Evolutionary conservation across 371 early-diverging fungal genomes (phyloP).

Genomic region (Mucor sp.): DNA sequence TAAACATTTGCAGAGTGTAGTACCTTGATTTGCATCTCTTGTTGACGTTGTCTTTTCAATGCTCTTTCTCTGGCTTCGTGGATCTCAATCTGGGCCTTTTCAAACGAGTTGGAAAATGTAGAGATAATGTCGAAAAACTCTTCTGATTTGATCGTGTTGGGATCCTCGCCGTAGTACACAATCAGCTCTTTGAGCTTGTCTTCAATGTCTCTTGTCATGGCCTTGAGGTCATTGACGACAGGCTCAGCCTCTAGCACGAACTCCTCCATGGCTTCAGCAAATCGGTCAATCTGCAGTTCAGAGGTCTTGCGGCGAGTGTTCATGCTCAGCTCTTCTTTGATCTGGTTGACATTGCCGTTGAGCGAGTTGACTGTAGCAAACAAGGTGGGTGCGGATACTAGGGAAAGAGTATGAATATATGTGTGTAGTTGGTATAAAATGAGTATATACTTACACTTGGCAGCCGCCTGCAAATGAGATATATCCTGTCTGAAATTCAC

Average conservation of each 20-base stretch:
- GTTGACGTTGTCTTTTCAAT: constrained; percentile 22
- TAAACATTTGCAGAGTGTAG: neutral
- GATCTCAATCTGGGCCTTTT: constrained; percentile 29
- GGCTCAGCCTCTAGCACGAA: constrained; percentile 48
- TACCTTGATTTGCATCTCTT: constrained; percentile 21
- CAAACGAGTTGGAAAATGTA: constrained; percentile 44
- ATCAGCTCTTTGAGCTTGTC: constrained; percentile 64
- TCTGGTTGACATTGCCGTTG: constrained; percentile 53
- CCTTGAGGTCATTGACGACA: constrained; percentile 34
- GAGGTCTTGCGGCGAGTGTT: constrained; percentile 31
- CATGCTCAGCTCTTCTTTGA: constrained; percentile 60
- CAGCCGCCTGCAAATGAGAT: constrained; percentile 68
- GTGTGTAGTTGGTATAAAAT: neutral
- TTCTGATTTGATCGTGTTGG: constrained; percentile 74
- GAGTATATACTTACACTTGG: constrained; percentile 46
- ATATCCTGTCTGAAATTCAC: constrained; percentile 70
- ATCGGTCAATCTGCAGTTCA: constrained; percentile 61
- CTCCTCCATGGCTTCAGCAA: constrained; percentile 65
- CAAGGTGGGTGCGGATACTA: constrained; percentile 67
- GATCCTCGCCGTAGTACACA: constrained; percentile 82
- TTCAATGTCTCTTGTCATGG: constrained; percentile 50
- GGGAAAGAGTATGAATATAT: neutral
- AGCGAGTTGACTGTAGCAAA: constrained; percentile 64
- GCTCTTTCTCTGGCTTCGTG: constrained; percentile 36
- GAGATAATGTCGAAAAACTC: constrained; percentile 79